Evolutionary conservation across 768 basidiomycete genomes (phyloP), one percentile per base, ranked within the genome.

Genomic region (Gymnopilus junonius): DNA sequence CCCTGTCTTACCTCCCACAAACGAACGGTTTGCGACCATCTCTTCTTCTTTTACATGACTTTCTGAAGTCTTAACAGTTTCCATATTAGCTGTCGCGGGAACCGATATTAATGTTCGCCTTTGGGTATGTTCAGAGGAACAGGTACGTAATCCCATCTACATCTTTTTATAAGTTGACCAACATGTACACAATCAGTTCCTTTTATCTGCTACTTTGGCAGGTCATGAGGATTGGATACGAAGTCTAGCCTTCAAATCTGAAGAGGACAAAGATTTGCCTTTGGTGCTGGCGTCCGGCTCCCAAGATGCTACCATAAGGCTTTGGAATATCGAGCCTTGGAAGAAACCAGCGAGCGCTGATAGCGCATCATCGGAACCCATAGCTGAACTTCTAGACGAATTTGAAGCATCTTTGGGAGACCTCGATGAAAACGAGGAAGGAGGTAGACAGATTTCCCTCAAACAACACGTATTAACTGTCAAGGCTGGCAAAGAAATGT

Each of bases 181-280:
- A 50, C 46, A 32, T 32, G 45, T 51, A 46, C 14, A 48, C 34
- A 64, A 20, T 46, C 39, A 90, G 90, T 91, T 89, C 71, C 79
- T 88, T 14, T 81, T 77, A 58, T 85, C 87, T 20, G 85, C 85
- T 3, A 76, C 79, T 0, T 79, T 93, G 51, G 77, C 85, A 12
- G 97, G 97, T 2, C 97, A 99, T 70, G 93, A 97, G 81, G 97
- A 99, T 70, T 99, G 97, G 97, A 84, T 99, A 58, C 88, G 91
- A 57, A 82, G 87, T 63, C 84, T 99, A 37, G 83, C 89, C 1
- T 95, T 98, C 74, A 80, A 80, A 46, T 43, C 68, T 0, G 75
- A 81, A 11, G 48, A 59, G 17, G 64, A 69, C 4, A 63, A 73
- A 3, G 70, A 74, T 1, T 78, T 82, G n/a, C 77, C 82, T 31